Evolutionary conservation across 805 yeast genomes (phyloP), one percentile per base, ranked within the genome.

Genomic region (Myxozyma neglecta): DNA sequence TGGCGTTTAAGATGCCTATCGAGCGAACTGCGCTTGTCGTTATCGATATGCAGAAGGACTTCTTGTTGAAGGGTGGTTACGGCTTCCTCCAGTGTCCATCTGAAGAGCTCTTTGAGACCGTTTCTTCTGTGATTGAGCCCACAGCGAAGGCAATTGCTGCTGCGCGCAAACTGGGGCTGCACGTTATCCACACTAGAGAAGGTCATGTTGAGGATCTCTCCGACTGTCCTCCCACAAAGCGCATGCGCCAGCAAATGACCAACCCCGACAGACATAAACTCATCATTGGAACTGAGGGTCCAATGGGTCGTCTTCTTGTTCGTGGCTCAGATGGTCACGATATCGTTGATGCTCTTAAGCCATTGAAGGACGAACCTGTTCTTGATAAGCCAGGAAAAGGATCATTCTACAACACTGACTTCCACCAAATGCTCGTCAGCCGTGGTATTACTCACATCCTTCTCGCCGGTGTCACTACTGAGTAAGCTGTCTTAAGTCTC

Each of bases 321-420:
- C 64, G 72, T 18, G 74, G 74, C 1, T 73, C 72, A 44, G 65
- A 70, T 55, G 75, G 76, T 1, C 76, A 73, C 47, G 76, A 71
- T 47, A 72, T 73, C 9, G 68, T 73, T 42, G 74, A 73, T 53
- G 74, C 66, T 29, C 59, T 73, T 34, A 70, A 67, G 50, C 76
- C 76, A 13, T 51, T 69, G 40, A 47, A 56, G 40, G 59, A 65
- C 16, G 76, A 73, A 59, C 57, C 70, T 13, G 70, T 73, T 10
- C 68, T 73, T 16, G 76, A 73, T 62, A 73, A 73, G 57, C 75
- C 76, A 1, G 76, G 75, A n/a, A 72, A 73, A 56, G 75, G 75
- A n/a, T 69, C 74, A 1, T 73, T 73, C 56, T 72, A 71, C 61
- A 72, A 73, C 63, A 73, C 76, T 9, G 71, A 71, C 50, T 61